These are phyloP conservation scores for Cadophora sp. DNA, from an alignment of 2,329 filamentous ascomycete species.

Conservation along the genomic window DNA sequence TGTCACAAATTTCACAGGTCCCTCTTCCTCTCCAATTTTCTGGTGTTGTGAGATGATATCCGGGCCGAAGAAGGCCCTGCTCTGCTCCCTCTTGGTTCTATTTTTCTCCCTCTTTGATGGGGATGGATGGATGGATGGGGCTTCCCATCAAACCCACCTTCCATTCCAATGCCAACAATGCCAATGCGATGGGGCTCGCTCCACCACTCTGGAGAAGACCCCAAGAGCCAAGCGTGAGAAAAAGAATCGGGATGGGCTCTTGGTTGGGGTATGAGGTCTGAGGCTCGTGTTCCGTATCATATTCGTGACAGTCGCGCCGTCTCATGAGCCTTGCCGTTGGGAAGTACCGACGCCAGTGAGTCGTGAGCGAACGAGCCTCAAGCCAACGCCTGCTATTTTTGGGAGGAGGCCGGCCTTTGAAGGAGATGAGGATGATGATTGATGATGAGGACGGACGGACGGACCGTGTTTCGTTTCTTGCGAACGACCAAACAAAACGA, in stretches of 20 bases:
- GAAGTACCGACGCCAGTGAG: background rate
- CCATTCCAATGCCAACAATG: too few species aligned
- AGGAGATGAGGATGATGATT: slow-evolving; percentile 4
- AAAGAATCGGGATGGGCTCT: slow-evolving; percentile 5
- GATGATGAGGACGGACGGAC: background rate
- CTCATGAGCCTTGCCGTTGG: slow-evolving; percentile 12
- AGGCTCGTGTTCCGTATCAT: slow-evolving; percentile 11
- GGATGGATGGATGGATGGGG: background rate
- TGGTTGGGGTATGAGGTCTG: background rate
- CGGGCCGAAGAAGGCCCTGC: slow-evolving; percentile 16
- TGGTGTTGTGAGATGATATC: slow-evolving; percentile 2
- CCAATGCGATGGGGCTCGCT: slow-evolving; percentile 2
- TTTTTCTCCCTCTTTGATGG: background rate
- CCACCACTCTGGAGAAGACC: slow-evolving; percentile 7
- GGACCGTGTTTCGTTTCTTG: too few species aligned
- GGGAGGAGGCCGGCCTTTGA: slow-evolving; percentile 7
- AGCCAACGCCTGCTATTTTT: background rate
- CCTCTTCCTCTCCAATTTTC: slow-evolving; percentile 5
- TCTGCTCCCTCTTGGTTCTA: background rate
- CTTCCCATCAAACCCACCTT: too few species aligned
- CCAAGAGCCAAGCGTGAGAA: slow-evolving; percentile 7
- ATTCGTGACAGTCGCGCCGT: slow-evolving; percentile 19
- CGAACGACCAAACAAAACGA: background rate
- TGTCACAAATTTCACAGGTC: slow-evolving; percentile 8
- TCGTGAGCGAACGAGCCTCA: background rate